Evolutionary conservation across 1,139 yeast genomes (phyloP).

Genomic region (Debaryomyces subglobosus): DNA sequence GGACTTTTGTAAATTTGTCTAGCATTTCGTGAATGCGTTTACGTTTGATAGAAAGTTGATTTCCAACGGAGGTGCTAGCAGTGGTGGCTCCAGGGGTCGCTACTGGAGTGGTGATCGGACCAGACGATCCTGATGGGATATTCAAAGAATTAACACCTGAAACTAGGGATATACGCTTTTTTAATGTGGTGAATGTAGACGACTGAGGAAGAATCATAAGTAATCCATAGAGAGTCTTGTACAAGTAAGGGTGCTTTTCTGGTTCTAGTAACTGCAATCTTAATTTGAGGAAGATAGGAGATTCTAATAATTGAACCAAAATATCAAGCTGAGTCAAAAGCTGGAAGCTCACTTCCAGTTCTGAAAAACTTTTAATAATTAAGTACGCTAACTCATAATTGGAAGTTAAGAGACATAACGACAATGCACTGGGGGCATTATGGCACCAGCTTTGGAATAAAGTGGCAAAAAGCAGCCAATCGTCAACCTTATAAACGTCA

Average conservation of each 20-base stretch:
- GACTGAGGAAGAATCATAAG: slow-evolving; percentile 96
- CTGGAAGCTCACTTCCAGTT: slow-evolving; percentile 72
- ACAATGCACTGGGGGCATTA: slow-evolving; percentile 85
- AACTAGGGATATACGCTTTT: slow-evolving; percentile 67
- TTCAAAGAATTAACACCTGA: slow-evolving; percentile 27
- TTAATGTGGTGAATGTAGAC: slow-evolving; percentile 81
- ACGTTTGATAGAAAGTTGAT: slow-evolving; percentile 43
- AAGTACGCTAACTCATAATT: slow-evolving; percentile 87
- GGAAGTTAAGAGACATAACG: slow-evolving; percentile 84
- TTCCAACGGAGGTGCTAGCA: slow-evolving; percentile 19
- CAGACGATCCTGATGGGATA: slow-evolving; percentile 14
- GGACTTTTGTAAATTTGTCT: slow-evolving; percentile 62
- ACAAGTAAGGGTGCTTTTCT: slow-evolving; percentile 75
- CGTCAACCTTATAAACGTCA: slow-evolving; percentile 55
- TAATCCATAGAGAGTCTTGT: slow-evolving; percentile 88
- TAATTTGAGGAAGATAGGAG: slow-evolving; percentile 88
- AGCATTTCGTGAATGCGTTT: slow-evolving; percentile 56
- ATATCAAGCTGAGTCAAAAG: slow-evolving; percentile 78
- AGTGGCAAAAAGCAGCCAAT: slow-evolving; percentile 71
- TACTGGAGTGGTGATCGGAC: slow-evolving; percentile 25
- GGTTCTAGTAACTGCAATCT: slow-evolving; percentile 89
- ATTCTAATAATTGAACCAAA: slow-evolving; percentile 71
- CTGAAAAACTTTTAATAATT: slow-evolving; percentile 74
- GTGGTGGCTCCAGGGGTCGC: slow-evolving; percentile 23
- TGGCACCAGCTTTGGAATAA: slow-evolving; percentile 92